Evolutionary conservation across 148 eudicot species (phyloP).

Genomic region (Beta vulgaris): DNA sequence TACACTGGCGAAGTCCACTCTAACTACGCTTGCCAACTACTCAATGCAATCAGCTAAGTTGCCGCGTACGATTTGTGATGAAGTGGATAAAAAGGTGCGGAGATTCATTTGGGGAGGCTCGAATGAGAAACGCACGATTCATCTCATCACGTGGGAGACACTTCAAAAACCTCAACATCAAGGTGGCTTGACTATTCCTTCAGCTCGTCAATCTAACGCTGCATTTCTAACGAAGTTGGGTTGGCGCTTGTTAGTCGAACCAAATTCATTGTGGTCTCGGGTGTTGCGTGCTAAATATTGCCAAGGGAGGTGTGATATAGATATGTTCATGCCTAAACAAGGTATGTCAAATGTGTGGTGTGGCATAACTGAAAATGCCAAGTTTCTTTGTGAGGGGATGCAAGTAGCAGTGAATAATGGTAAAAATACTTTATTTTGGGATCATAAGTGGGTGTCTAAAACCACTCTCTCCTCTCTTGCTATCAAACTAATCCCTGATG

Average conservation of each 20-base stretch:
- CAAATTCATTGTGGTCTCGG: background rate
- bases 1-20: too few relatives aligned
- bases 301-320: background rate
- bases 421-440: background rate
- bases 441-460: background rate
- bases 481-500: too few relatives aligned
- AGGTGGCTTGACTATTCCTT: background rate
- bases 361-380: background rate
- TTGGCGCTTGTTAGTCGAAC: background rate
- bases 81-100: too few relatives aligned
- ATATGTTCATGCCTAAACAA: background rate
- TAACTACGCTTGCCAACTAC: too few relatives aligned
- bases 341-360: background rate
- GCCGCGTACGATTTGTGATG: too few relatives aligned
- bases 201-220: background rate
- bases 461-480: too few relatives aligned
- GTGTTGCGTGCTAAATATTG: background rate
- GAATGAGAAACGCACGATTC: too few relatives aligned
- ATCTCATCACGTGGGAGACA: background rate
- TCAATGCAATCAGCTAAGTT: too few relatives aligned
- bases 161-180: background rate
- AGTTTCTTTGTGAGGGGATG: background rate
- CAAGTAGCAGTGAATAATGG: background rate
- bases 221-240: background rate
- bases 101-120: too few relatives aligned